Base-by-base conservation (phyloP, 179 eudicot genomes). In the Drosera spatulata region DNA sequence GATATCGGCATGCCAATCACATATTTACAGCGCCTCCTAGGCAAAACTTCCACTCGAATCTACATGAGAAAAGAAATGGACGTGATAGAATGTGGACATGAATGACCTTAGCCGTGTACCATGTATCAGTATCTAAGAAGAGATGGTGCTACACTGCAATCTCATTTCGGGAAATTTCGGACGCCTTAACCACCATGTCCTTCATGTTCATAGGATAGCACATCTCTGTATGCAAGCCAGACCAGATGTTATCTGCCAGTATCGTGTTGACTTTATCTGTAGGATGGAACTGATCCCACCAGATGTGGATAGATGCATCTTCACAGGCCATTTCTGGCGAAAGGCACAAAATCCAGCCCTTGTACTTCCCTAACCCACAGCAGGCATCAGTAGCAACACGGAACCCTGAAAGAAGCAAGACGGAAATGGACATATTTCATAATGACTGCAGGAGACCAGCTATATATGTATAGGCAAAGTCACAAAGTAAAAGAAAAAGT, bases 201-300 rank as follows among this genome's bases (percentile, higher is more conserved):
- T 69, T 73, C 86, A 87, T 62, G 74, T 79, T 78, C 80, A 73
- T 79, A 61, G 97, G 97, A 66, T 87, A 87, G 67, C 97, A 90
- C 73, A 90, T 87, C 7, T 52, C 74, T 14, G 87, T 61, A 64
- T 87, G 87, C 74, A 82, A 56, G 58, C 93, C 71, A 40, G 95
- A 87, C 93, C 95, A 90, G n/a, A 87, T 83, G 59, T 90, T 87
- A 55, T 90, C 95, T 0, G 90, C 93, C 53, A 90, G 63, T 57
- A 90, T 81, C 7, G 53, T 76, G 62, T 90, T 87, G 38, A 90
- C 95, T 10, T 87, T 84, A 58, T 73, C 87, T 0, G 97, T 90
- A 38, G 97, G 97, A 78, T 90, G 97, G 60, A 85, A 90, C 74
- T 87, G 95, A 11, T 90, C 97, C 97, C 97, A 90, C 97, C 97